phyloP scores from a whole-genome alignment of 768 basidiomycete genomes.

The Collybiopsis luxurians region DNA sequence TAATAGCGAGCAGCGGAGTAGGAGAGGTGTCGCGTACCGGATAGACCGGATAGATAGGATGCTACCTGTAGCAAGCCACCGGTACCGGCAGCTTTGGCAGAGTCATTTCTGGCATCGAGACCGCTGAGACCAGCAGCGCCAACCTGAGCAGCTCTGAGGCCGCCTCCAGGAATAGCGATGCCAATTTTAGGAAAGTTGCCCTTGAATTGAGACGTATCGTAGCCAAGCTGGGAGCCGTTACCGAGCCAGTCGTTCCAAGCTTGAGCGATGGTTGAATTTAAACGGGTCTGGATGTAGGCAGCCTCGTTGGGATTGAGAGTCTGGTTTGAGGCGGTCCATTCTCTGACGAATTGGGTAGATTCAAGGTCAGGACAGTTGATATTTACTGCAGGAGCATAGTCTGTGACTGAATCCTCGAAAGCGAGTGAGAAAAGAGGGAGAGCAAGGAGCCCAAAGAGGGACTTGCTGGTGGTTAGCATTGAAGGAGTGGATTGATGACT shows the following conservation, averaged over 20 bases:
- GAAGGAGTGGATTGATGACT: not conserved
- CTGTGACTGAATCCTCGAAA: slow-evolving; percentile 30
- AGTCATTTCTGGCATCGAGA: slow-evolving; percentile 59
- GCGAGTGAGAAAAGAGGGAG: not conserved
- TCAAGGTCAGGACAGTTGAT: slow-evolving; percentile 51
- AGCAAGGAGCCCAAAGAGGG: slow-evolving; percentile 2
- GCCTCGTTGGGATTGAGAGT: slow-evolving; percentile 46
- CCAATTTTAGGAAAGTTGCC: slow-evolving; percentile 50
- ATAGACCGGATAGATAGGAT: slow-evolving; percentile 66
- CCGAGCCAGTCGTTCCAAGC: slow-evolving; percentile 64
- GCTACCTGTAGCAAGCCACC: slow-evolving; percentile 71
- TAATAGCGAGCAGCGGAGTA: not conserved
- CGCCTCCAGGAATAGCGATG: slow-evolving; percentile 70
- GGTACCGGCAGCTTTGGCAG: slow-evolving; percentile 55
- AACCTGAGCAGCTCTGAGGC: slow-evolving; percentile 64
- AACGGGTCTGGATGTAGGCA: slow-evolving; percentile 44
- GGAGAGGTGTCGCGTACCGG: slow-evolving; percentile 37
- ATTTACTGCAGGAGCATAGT: slow-evolving; percentile 52
- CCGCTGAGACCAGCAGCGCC: slow-evolving; percentile 58
- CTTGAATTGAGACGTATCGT: slow-evolving; percentile 42
- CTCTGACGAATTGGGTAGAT: slow-evolving; percentile 45
- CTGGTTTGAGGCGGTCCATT: slow-evolving; percentile 49
- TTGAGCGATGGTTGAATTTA: slow-evolving; percentile 34
- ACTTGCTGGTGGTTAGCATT: not conserved
- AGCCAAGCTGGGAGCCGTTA: slow-evolving; percentile 50